Percentiles rank a stretch among this genome's conserved stretches.
phyloP scores from a whole-genome alignment of 345 rosid genomes.

The Eucalyptus cladocalyx region DNA sequence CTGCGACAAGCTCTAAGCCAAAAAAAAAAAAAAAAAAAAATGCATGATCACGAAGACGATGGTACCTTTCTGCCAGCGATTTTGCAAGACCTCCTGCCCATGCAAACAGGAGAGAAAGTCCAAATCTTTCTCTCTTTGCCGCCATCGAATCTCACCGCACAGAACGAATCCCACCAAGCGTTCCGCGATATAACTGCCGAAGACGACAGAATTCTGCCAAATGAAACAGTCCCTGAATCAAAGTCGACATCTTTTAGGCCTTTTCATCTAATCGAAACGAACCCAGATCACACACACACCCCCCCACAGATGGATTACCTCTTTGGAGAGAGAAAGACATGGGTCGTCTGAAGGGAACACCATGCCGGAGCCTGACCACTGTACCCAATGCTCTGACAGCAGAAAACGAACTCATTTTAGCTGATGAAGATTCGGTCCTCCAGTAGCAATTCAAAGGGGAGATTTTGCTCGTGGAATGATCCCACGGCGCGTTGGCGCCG shows the following conservation, averaged over 20 bases:
- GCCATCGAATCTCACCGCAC: not conserved
- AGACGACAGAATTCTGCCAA: slow-evolving; percentile 14
- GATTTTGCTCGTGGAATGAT: not conserved
- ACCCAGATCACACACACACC: not conserved
- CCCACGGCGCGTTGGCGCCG: not conserved
- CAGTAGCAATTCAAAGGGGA: not conserved
- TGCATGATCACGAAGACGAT: not conserved
- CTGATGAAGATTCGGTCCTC: not conserved
- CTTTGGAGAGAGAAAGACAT: slow-evolving; percentile 1
- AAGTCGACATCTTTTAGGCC: not conserved
- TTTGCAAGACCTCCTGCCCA: slow-evolving; percentile 88
- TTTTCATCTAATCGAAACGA: not conserved
- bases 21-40: not conserved
- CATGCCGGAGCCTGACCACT: slow-evolving; percentile 32
- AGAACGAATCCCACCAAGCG: slow-evolving; percentile 1
- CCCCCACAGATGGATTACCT: not conserved
- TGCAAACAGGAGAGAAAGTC: slow-evolving; percentile 55
- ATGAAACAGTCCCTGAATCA: slow-evolving; percentile 9
- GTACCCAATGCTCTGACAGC: slow-evolving; percentile 26
- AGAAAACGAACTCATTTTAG: slow-evolving; percentile 19
- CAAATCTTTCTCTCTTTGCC: slow-evolving; percentile 37
- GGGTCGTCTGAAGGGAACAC: slow-evolving; percentile 17
- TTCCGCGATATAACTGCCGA: slow-evolving; percentile 18
- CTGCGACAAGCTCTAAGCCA: not conserved
- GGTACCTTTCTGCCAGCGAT: slow-evolving; percentile 86